These are phyloP conservation scores for Penicillium ochrochloron DNA, from an alignment of 495 filamentous ascomycete species.

Conservation along the genomic window DNA sequence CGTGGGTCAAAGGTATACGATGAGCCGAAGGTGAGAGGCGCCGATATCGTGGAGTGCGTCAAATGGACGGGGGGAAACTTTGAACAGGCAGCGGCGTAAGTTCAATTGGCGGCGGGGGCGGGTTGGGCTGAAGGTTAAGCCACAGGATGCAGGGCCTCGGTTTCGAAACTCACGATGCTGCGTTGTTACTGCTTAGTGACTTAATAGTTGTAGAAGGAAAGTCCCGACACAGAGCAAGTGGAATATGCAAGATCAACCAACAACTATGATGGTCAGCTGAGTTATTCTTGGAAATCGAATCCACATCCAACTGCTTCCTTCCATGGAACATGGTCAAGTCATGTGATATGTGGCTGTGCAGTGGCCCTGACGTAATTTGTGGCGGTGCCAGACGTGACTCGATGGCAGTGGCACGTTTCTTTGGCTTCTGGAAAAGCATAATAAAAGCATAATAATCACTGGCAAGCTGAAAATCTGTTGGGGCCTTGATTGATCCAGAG, in stretches of 20 bases:
- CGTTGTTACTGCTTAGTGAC: not conserved
- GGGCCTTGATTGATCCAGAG: not conserved
- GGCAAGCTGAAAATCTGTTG: not conserved
- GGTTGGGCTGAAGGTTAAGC: constrained; percentile 8
- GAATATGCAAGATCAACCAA: not conserved
- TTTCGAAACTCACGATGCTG: not conserved
- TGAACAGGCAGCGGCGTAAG: constrained; percentile 34
- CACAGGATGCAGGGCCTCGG: constrained; percentile 18
- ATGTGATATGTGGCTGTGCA: constrained; percentile 32
- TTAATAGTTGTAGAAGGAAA: not conserved
- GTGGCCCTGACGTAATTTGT: constrained; percentile 2
- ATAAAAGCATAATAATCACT: not conserved
- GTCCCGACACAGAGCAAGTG: not conserved
- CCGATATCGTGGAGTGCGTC: constrained; percentile 6
- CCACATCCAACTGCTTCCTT: constrained; percentile 23
- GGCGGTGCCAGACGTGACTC: constrained; percentile 3
- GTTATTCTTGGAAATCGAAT: constrained; percentile 28
- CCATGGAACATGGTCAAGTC: constrained; percentile 26
- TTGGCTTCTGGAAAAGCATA: not conserved
- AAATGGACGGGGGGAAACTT: constrained; percentile 5
- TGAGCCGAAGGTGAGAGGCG: constrained; percentile 16
- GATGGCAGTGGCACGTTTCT: not conserved
- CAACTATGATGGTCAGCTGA: constrained; percentile 1
- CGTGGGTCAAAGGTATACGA: constrained; percentile 18
- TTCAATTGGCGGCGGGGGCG: constrained; percentile 17